Evolutionary conservation across 805 yeast genomes (phyloP).

Genomic region (Pichia pseudocactophila): DNA sequence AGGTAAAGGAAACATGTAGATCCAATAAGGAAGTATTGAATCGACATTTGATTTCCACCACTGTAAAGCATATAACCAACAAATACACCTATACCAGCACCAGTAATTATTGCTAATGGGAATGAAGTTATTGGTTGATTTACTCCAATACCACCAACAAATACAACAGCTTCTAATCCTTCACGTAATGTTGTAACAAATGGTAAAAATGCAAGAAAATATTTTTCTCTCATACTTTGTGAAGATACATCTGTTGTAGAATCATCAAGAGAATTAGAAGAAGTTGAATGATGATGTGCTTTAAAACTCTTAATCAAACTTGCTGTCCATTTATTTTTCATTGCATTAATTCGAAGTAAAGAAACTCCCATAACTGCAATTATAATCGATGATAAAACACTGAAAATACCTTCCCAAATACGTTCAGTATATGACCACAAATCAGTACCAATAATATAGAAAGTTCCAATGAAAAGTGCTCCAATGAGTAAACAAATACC

Average conservation of each 20-base stretch:
- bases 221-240: constrained; percentile 40
- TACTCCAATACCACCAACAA: constrained; percentile 81
- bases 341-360: constrained; percentile 66
- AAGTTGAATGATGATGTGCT: constrained; percentile 4
- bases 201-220: constrained; percentile 68
- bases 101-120: constrained; percentile 54
- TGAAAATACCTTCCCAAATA: constrained; percentile 80
- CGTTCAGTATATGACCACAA: constrained; percentile 84
- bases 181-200: constrained; percentile 82
- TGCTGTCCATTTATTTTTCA: constrained; percentile 74
- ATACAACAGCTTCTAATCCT: constrained; percentile 87
- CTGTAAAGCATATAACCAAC: constrained; percentile 64
- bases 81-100: constrained; percentile 46
- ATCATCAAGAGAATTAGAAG: neutral
- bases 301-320: constrained; percentile 31
- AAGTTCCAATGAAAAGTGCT: constrained; percentile 54
- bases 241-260: neutral
- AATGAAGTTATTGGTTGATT: constrained; percentile 58
- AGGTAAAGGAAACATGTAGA: constrained; percentile 76
- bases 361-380: constrained; percentile 85
- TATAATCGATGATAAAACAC: constrained; percentile 66
- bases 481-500: constrained; percentile 66
- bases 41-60: constrained; percentile 70
- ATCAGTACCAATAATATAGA: constrained; percentile 73
- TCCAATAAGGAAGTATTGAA: constrained; percentile 62